Base-by-base conservation (phyloP, 805 yeast species). In the Hyphopichia homilentoma region DNA sequence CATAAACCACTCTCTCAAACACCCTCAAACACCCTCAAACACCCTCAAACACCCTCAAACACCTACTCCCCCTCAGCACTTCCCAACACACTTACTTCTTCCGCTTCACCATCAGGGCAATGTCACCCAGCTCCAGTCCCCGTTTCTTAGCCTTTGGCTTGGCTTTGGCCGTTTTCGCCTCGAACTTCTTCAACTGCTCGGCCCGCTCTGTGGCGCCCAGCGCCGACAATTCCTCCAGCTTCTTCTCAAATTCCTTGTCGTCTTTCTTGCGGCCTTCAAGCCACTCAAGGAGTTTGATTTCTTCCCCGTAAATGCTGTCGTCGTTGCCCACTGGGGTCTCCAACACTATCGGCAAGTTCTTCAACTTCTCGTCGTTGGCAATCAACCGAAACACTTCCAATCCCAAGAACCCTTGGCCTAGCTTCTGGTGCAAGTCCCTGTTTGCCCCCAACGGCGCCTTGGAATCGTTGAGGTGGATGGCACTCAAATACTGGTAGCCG, bases 391-490 rank as follows among this genome's bases (percentile, higher is more conserved):
- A 93, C 9, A 81, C 77, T 44, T 90, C 96, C 28, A 93, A 65
- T 0, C 96, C 96, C 28, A 93, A 51, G 48, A 85, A 93, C 0
- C 98, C 98, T 43, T 76, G 68, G 1, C 98, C 98, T 23, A 93
- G 60, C 38, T 79, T 77, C 53, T 93, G 95, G 54, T 93, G 98
- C 34, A 90, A 71, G 57, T 93, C 98, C 41, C 95, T 72, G 47
- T 86, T 86, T 16, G 95, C 88, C 2, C 82, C 93, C 26, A 85
- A 56, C 2, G 97, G 97, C 3, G 95, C 94, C 61, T 90, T 89
- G 6, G 97, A 90, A 54, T 93, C 98, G 53, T 93, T 93, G 36
- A 93, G 61, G 61, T 93, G 98, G 30, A 93, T 73, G 1, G 94
- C 89, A 16, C 79, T 60, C 29, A 93, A 61, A 53, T 84, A 87